Evolutionary conservation across 176 grass and related monocot genomes (phyloP).

Genomic region (Lolium rigidum): DNA sequence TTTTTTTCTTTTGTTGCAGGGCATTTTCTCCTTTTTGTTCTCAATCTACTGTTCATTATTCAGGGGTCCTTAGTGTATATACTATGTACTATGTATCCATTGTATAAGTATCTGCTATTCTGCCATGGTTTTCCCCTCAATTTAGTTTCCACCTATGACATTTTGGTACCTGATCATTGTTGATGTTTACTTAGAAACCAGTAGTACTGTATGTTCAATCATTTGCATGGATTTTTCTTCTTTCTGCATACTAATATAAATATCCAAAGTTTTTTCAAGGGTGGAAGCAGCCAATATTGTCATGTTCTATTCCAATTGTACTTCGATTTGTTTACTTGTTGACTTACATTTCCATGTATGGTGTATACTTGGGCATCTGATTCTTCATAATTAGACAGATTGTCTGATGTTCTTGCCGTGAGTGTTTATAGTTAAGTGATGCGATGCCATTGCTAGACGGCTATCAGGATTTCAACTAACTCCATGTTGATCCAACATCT

Average conservation of each 20-base stretch:
- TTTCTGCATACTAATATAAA: neutral
- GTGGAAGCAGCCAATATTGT: neutral
- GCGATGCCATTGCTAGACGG: slow-evolving; percentile 8
- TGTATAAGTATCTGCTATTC: neutral
- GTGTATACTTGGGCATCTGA: neutral
- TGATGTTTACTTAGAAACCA: neutral
- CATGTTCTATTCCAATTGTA: neutral
- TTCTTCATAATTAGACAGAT: neutral
- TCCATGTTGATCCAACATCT: neutral
- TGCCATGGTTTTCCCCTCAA: neutral
- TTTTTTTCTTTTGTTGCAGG: no score
- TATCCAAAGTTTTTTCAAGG: neutral
- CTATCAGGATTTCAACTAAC: slow-evolving; percentile 8
- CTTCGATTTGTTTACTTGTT: neutral
- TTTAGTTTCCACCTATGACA: neutral
- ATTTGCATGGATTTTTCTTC: neutral
- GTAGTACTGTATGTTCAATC: neutral
- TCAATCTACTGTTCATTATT: neutral
- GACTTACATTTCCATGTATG: neutral
- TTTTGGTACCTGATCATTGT: neutral
- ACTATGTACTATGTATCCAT: neutral
- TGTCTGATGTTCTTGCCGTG: neutral
- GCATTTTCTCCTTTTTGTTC: neutral
- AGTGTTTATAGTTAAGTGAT: neutral
- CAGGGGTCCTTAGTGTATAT: neutral